A percentile compares a stretch with the other conserved stretches of the same genome.
Evolutionary conservation across 805 yeast genomes (phyloP).

Genomic region (Teunomyces atbi): DNA sequence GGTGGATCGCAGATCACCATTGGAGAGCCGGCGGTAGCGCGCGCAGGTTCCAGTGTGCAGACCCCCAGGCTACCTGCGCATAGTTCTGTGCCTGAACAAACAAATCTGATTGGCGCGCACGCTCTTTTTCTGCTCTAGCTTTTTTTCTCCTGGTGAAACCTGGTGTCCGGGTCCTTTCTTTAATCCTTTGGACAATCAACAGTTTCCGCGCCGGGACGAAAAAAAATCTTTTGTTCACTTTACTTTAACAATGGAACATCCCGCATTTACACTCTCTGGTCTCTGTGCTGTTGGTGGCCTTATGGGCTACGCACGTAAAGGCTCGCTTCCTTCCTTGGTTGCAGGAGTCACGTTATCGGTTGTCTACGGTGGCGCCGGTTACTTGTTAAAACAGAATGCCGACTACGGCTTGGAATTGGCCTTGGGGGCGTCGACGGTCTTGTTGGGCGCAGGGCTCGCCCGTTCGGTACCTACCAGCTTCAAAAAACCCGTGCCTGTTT

Average conservation of each 20-base stretch:
- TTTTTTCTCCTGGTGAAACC: too few relatives aligned
- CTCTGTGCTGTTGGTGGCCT: constrained; percentile 68
- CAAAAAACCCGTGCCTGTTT: constrained; percentile 73
- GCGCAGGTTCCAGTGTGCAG: too few relatives aligned
- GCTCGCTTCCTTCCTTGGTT: constrained; percentile 74
- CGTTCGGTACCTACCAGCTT: constrained; percentile 61
- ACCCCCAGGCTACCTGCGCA: too few relatives aligned
- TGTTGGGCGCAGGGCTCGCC: constrained; percentile 69
- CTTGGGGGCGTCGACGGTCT: constrained; percentile 62
- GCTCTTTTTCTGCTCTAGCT: too few relatives aligned
- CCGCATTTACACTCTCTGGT: constrained; percentile 69
- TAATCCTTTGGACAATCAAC: too few relatives aligned
- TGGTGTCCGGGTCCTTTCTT: too few relatives aligned
- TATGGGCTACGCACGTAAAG: constrained; percentile 64
- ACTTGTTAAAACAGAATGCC: constrained; percentile 66
- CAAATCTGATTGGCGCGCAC: too few relatives aligned
- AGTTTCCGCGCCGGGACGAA: background rate
- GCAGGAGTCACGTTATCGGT: constrained; percentile 69
- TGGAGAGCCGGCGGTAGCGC: too few relatives aligned
- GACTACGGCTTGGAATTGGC: constrained; percentile 84
- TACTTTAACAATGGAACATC: constrained; percentile 60
- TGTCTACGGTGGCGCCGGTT: constrained; percentile 68
- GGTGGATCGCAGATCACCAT: too few relatives aligned
- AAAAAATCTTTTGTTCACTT: background rate
- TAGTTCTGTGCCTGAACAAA: too few relatives aligned